Evolutionary conservation across 2,329 filamentous ascomycete species (phyloP).

Genomic region (Tolypocladium nubicola): DNA sequence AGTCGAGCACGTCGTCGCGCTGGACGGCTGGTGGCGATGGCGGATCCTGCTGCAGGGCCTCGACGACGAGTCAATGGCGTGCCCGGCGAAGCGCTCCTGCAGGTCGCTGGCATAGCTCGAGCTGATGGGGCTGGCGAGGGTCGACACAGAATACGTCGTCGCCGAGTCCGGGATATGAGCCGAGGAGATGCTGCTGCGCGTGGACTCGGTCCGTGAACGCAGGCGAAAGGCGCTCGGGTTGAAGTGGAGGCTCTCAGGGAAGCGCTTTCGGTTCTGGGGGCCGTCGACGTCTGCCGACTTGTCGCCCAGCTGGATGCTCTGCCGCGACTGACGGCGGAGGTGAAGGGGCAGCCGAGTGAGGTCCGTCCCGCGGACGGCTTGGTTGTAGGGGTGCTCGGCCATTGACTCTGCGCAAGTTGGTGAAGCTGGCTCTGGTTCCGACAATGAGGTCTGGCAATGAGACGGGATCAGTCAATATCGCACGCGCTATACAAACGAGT

Average conservation of each 20-base stretch:
- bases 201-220: conserved; percentile 25
- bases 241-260: conserved; percentile 21
- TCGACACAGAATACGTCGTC: conserved; percentile 24
- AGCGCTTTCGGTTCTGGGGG: conserved; percentile 9
- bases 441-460: background rate
- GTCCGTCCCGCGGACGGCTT: conserved; percentile 3
- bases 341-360: conserved; percentile 2
- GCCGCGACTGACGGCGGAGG: conserved; percentile 5
- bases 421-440: background rate
- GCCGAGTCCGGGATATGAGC: conserved; percentile 26
- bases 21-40: conserved; percentile 22
- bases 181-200: conserved; percentile 26
- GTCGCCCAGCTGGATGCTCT: conserved; percentile 8
- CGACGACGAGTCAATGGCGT: conserved; percentile 15
- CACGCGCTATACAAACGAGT: background rate
- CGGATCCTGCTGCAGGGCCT: conserved; percentile 15
- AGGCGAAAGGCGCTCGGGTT: conserved; percentile 14
- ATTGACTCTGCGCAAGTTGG: conserved; percentile 2
- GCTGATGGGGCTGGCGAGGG: conserved; percentile 24
- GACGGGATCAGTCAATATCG: background rate
- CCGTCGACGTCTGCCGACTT: conserved; percentile 8
- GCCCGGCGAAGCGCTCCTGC: conserved; percentile 18
- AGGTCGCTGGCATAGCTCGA: conserved; percentile 23
- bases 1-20: conserved; percentile 26
- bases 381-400: conserved; percentile 5